Evolutionary conservation across 352 stramenopile genomes (phyloP).

Genomic region (Phytopythium sindhum): DNA sequence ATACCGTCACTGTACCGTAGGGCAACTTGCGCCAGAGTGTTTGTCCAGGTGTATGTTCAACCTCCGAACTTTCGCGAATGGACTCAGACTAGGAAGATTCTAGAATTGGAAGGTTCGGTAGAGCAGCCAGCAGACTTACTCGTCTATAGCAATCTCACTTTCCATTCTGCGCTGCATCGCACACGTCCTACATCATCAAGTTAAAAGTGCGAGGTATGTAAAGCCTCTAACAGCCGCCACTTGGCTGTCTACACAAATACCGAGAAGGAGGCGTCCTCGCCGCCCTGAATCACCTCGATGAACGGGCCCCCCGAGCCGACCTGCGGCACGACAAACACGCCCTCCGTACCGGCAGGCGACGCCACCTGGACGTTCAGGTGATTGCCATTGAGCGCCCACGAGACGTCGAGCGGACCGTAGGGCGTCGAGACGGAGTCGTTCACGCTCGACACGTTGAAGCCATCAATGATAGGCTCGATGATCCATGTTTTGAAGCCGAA

Average conservation of each 20-base stretch:
- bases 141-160: too few species aligned
- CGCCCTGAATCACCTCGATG: conserved; percentile 10
- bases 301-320: conserved; percentile 12
- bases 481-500: conserved; percentile 28
- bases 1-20: too few species aligned
- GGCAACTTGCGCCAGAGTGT: too few species aligned
- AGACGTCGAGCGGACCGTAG: conserved; percentile 14
- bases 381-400: conserved; percentile 7
- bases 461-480: conserved; percentile 23
- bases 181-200: too few species aligned
- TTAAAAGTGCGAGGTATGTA: too few species aligned
- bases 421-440: conserved; percentile 23
- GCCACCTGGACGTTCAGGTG: conserved; percentile 14
- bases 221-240: neutral
- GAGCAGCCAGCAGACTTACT: too few species aligned
- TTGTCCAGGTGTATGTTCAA: too few species aligned
- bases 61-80: too few species aligned
- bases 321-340: conserved; percentile 17
- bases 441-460: conserved; percentile 19
- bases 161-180: too few species aligned
- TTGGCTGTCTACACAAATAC: conserved; percentile 5
- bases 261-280: neutral
- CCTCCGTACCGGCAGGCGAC: conserved; percentile 14
- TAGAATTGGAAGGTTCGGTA: too few species aligned
- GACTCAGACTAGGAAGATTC: too few species aligned